A percentile compares a stretch with the other conserved stretches of the same genome.
Conservation (phyloP, 1,284 basidiomycete species). For the Peniophora sp. region DNA sequence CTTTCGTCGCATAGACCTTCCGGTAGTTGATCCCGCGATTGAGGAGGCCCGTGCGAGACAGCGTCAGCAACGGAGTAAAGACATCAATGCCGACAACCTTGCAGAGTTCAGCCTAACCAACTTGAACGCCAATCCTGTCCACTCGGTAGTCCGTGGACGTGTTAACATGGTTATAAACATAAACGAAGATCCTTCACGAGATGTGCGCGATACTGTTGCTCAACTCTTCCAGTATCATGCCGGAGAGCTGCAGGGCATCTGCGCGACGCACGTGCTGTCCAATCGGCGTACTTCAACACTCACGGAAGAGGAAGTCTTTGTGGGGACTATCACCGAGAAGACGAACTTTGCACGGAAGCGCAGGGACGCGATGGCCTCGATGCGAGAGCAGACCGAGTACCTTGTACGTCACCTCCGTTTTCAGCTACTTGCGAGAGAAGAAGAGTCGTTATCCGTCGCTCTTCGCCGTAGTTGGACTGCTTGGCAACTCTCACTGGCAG, state of each 20-base stretch:
- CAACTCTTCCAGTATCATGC: conserved; percentile 38
- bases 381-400: conserved; percentile 44
- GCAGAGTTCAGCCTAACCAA: conserved; percentile 16
- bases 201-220: conserved; percentile 12
- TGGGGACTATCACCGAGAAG: conserved; percentile 57
- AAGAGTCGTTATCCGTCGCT: conserved; percentile 25
- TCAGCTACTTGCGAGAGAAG: conserved; percentile 38
- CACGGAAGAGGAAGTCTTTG: conserved; percentile 52
- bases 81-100: conserved; percentile 7
- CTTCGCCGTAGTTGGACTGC: conserved; percentile 43
- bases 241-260: conserved; percentile 40
- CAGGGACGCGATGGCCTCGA: conserved; percentile 40
- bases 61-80: conserved; percentile 12
- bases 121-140: conserved; percentile 11
- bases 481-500: conserved; percentile 33
- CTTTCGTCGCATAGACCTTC: conserved; percentile 48
- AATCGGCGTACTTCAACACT: conserved; percentile 31
- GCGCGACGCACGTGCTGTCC: conserved; percentile 39
- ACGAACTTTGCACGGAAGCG: conserved; percentile 47
- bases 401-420: conserved; percentile 40
- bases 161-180: conserved; percentile 19
- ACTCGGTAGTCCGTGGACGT: conserved; percentile 13
- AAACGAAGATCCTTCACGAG: conserved; percentile 9
- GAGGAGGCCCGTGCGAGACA: conserved; percentile 14
- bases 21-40: conserved; percentile 21